phyloP scores from a whole-genome alignment of 305 asterid genomes.

The Stenogyne calaminthoides region DNA sequence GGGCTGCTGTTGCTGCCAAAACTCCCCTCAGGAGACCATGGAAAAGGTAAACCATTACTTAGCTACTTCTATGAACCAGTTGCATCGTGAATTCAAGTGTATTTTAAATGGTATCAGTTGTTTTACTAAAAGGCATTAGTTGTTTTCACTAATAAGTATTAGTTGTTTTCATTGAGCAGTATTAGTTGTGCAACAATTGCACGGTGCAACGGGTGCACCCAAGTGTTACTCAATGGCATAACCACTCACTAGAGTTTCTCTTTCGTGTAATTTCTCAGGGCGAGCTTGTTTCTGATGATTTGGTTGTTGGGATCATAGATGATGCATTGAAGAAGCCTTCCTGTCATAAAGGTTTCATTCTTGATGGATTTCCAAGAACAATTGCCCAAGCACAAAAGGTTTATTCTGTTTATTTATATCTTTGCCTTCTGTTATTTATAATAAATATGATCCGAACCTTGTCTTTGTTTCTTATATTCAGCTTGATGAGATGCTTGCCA shows the following conservation, averaged over 20 bases:
- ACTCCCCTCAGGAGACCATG: slow-evolving; percentile 93
- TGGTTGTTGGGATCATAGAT: slow-evolving; percentile 88
- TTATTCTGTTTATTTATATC: slow-evolving; percentile 12
- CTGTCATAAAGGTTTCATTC: slow-evolving; percentile 90
- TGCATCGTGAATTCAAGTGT: too few species aligned
- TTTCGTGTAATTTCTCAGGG: slow-evolving; percentile 36
- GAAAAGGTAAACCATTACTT: slow-evolving; percentile 55
- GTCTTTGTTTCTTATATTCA: slow-evolving; percentile 36
- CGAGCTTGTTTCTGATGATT: slow-evolving; percentile 88
- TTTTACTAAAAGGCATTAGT: too few species aligned
- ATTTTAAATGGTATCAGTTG: too few species aligned
- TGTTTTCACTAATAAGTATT: too few species aligned
- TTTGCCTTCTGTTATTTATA: slow-evolving; percentile 16
- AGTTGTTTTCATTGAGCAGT: too few species aligned
- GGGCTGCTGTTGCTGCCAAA: slow-evolving; percentile 93
- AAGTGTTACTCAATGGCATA: neutral
- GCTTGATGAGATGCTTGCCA: slow-evolving; percentile 95
- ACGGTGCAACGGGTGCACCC: too few species aligned
- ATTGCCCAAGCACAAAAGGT: slow-evolving; percentile 91
- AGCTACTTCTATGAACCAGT: neutral
- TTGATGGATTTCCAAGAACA: slow-evolving; percentile 94
- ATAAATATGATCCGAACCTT: slow-evolving; percentile 21
- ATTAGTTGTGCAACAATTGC: too few species aligned
- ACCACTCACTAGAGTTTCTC: slow-evolving; percentile 19
- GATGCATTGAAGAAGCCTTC: slow-evolving; percentile 89